Base-by-base conservation (phyloP, 306 rosid species). In the Boehmeria nivea region DNA sequence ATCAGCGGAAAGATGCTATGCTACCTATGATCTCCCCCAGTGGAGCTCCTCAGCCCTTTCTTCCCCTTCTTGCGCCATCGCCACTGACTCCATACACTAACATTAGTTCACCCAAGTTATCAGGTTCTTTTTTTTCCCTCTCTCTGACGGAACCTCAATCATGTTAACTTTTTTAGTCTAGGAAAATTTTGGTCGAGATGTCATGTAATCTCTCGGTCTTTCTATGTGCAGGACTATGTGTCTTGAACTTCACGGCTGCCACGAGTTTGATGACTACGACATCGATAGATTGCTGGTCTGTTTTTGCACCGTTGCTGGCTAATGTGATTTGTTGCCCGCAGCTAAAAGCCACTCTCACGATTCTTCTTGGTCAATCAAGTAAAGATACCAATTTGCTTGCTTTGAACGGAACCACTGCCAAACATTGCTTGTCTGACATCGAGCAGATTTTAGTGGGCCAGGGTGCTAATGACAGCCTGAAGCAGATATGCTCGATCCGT, bases 281-380 rank as follows among this genome's bases (percentile, higher is more conserved):
- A 1, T 84, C 99, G 20, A 65, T 77, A 66, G 99, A 91, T 72
- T 91, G 99, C 67, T 91, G 89, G 83, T 80, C 78, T 3, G 72
- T 56, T 69, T 91, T 87, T 73, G 96, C 96, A 2, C 85, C 95
- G 27, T 58, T 68, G 60, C 74, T 83, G 72, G 99, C 99, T 52
- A 91, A 91, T 62, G 87, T 84, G 58, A 87, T 87, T 23, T 91
- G 99, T 54, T 91, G 99, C 78, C 99, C 99, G 5, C 99, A 91
- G 73, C 67, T 87, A 72, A 93, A 85, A 71, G 99, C 99, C 36
- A 87, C 99, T 60, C 83, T 91, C 57, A 69, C 89, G 37, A 81
- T 91, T 68, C 95, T 91, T 46, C 68, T 91, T 24, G 96, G 99
- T 50, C 94, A 84, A 50, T 84, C 96, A 43, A 87, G 95, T 64